phyloP scores from a whole-genome alignment of 2,329 filamentous ascomycete species.

The Neospermospora avenae region DNA sequence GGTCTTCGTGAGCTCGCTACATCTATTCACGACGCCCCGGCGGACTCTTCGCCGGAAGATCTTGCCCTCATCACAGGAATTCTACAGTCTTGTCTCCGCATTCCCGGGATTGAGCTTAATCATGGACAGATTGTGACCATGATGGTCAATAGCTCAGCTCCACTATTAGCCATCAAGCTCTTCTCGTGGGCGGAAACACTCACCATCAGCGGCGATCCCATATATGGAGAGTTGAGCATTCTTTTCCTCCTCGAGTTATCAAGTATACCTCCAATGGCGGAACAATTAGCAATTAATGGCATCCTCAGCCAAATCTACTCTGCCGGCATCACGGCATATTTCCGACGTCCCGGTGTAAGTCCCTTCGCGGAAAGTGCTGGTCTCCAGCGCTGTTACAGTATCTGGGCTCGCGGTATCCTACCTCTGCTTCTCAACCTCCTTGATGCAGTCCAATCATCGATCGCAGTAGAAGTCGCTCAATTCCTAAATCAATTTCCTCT shows the following conservation, averaged over 20 bases:
- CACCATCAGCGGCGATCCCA: conserved; percentile 72
- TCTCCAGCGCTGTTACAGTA: conserved; percentile 72
- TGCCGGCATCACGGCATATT: conserved; percentile 74
- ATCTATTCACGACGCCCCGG: conserved; percentile 73
- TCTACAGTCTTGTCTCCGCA: conserved; percentile 75
- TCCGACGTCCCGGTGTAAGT: conserved; percentile 67
- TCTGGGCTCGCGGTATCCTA: conserved; percentile 86
- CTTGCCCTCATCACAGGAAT: conserved; percentile 85
- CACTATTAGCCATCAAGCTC: conserved; percentile 78
- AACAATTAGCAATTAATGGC: conserved; percentile 85
- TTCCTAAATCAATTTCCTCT: conserved; percentile 88
- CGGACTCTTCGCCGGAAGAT: conserved; percentile 69
- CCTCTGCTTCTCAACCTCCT: conserved; percentile 88
- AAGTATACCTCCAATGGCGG: conserved; percentile 73
- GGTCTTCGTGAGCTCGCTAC: conserved; percentile 80
- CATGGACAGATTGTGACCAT: conserved; percentile 69
- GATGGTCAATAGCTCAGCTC: conserved; percentile 66
- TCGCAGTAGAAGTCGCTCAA: conserved; percentile 78
- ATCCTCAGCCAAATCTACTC: conserved; percentile 75
- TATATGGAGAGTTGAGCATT: conserved; percentile 91
- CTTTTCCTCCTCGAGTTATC: conserved; percentile 87
- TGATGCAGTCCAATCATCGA: conserved; percentile 72
- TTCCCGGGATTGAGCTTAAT: conserved; percentile 71
- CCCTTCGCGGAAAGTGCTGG: conserved; percentile 73
- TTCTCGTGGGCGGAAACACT: conserved; percentile 94